Evolutionary conservation across 2,329 filamentous ascomycete species (phyloP).

Genomic region (Didymella sp.): DNA sequence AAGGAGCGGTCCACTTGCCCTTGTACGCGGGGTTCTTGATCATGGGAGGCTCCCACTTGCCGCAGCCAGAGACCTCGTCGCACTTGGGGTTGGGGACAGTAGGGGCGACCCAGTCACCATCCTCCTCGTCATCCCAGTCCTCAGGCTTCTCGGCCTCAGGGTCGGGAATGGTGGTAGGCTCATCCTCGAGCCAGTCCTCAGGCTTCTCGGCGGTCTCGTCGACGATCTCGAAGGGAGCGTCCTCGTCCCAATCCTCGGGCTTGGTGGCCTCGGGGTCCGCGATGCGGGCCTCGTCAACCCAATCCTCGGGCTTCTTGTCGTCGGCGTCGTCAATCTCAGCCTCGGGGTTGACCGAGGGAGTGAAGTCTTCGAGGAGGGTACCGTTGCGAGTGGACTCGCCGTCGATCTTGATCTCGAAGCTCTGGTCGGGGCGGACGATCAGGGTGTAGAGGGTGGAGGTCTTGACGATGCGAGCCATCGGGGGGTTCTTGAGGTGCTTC

Average conservation of each 20-base stretch:
- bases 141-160: constrained; percentile 97
- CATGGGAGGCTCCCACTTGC: constrained; percentile 88
- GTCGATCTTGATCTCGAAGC: constrained; percentile 90
- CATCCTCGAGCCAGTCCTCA: constrained; percentile 94
- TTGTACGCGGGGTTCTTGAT: constrained; percentile 97
- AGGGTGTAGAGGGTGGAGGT: constrained; percentile 94
- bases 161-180: constrained; percentile 82
- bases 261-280: constrained; percentile 91
- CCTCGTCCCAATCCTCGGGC: constrained; percentile 99
- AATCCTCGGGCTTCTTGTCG: constrained; percentile 92
- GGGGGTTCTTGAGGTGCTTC: constrained; percentile 91
- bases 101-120: constrained; percentile 94
- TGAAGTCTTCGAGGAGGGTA: constrained; percentile 92
- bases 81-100: constrained; percentile 96
- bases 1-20: constrained; percentile 95
- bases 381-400: constrained; percentile 87
- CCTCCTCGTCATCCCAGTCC: constrained; percentile 99
- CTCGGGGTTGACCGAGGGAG: constrained; percentile 87
- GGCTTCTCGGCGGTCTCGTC: constrained; percentile 91
- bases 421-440: constrained; percentile 96
- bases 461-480: constrained; percentile 88
- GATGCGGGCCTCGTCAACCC: constrained; percentile 94
- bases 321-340: constrained; percentile 95
- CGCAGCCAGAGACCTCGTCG: constrained; percentile 89
- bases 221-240: constrained; percentile 93